Percentiles rank a stretch among this genome's conserved stretches.
These are phyloP conservation scores for Azolla pinnata DNA, from an alignment of 75 land plant genomes.

Conservation along the genomic window DNA sequence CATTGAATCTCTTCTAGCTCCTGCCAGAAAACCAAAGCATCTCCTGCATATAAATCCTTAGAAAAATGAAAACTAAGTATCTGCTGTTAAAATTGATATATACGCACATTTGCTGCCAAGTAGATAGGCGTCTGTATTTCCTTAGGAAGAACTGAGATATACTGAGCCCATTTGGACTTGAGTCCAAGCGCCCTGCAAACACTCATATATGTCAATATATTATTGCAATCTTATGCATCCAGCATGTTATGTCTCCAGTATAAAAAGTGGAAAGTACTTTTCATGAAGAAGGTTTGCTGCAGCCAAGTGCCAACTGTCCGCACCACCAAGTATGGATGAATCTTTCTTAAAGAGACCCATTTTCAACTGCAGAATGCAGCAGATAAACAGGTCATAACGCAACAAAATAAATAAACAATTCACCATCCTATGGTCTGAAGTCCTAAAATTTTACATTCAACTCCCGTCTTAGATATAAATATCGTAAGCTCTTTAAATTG, in stretches of 20 bases:
- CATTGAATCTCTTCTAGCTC: conserved; percentile 34
- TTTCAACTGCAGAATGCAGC: conserved; percentile 13
- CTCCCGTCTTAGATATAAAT: neutral
- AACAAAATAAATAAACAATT: neutral
- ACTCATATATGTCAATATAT: too few species aligned
- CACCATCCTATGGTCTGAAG: neutral
- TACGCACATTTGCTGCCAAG: neutral
- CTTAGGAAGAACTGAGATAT: conserved; percentile 22
- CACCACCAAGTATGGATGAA: conserved; percentile 9
- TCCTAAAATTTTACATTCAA: neutral
- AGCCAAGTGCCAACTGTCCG: conserved; percentile 31
- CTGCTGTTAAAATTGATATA: neutral
- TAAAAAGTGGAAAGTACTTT: conserved; percentile 12
- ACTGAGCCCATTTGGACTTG: conserved; percentile 22
- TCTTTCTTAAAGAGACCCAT: conserved; percentile 25
- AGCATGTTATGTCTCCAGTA: too few species aligned
- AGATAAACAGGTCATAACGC: neutral
- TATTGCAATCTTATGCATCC: too few species aligned
- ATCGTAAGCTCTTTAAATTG: neutral
- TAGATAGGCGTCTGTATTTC: conserved; percentile 21
- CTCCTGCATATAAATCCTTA: neutral
- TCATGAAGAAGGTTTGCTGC: conserved; percentile 30
- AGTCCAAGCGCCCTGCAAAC: conserved; percentile 26
- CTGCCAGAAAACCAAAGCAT: conserved; percentile 4
- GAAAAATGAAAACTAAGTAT: neutral